Evolutionary conservation across 2,329 filamentous ascomycete genomes (phyloP), one percentile per base, ranked within the genome.

Genomic region (Chaetomiaceae sp.): DNA sequence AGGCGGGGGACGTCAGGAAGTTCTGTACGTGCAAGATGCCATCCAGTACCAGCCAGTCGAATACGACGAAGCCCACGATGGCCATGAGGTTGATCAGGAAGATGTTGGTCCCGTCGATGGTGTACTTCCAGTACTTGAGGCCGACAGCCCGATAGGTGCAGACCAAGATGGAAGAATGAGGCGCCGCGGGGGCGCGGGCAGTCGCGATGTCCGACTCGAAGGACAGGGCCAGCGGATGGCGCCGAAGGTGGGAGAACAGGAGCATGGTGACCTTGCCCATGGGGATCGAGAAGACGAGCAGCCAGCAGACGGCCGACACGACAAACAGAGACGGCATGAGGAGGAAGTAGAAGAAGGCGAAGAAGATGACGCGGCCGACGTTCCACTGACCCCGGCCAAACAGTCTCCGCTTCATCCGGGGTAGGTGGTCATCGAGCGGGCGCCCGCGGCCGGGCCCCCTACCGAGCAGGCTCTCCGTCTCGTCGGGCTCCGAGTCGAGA

Each of bases 81-180:
- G 81, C 85, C 70, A 97, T 88, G 47, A 98, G 78, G 64, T 98
- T 98, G 73, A 98, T 96, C 56, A 98, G 80, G 69, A 98, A 97
- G 62, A 98, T 95, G 68, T 98, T 98, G 51, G 93, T 98, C 45
- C 93, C 94, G 62, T 98, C 93, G 48, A 98, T 76, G 4, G 93
- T 98, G 68, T 98, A 98, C 69, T 98, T 98, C 91, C 94, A 98
- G 72, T 98, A 98, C 65, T 91, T 91, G 56, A 82, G 75, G 11
- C 93, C 93, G 11, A 94, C 91, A 35, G 93, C 93, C 48, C 94
- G 86, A 68, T 98, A 98, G 6, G 93, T 98, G 75, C 93, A 98
- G 27, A 98, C 76, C 15, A 98, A 73, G 51, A 98, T 91, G 10
- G 90, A 91, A 14, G 86, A 85, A 37, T 88, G 85, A 17, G 85